Conservation (phyloP, 106 monocot species). For the Posidonia australis region DNA sequence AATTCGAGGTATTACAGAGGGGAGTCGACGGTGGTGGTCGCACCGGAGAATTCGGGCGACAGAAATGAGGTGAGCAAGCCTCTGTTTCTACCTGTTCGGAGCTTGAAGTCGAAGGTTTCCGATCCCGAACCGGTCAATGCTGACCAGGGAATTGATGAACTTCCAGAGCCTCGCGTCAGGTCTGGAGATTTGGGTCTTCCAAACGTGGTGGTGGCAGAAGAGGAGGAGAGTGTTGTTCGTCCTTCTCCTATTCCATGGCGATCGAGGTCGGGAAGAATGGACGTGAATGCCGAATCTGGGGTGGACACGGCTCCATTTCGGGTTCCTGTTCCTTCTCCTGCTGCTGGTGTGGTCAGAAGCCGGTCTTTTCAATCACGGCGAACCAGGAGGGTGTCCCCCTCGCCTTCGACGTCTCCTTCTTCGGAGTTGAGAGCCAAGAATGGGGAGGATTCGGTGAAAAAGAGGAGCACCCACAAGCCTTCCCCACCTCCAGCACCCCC, state of each 20-base stretch:
- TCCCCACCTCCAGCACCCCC: slow-evolving; percentile 45
- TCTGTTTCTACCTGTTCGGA: slow-evolving; percentile 15
- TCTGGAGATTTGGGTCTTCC: too few species aligned
- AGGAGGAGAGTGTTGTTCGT: slow-evolving; percentile 21
- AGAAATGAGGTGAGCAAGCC: slow-evolving; percentile 5
- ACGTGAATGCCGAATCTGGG: slow-evolving; percentile 11
- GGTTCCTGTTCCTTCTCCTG: slow-evolving; percentile 12
- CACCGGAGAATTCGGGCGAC: slow-evolving; percentile 10
- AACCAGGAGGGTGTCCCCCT: background rate
- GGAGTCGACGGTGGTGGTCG: slow-evolving; percentile 24
- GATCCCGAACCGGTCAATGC: slow-evolving; percentile 6
- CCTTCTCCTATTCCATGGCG: slow-evolving; percentile 81
- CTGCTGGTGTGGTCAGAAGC: slow-evolving; percentile 1
- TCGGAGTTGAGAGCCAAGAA: slow-evolving; percentile 17
- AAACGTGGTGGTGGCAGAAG: background rate
- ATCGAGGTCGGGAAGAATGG: slow-evolving; percentile 39
- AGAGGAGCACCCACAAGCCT: slow-evolving; percentile 29
- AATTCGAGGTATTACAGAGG: slow-evolving; percentile 33
- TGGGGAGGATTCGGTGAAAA: slow-evolving; percentile 27
- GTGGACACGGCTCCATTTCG: background rate
- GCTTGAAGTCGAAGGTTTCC: background rate
- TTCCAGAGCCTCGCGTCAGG: too few species aligned
- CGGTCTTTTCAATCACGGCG: background rate
- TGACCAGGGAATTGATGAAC: background rate
- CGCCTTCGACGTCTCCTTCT: slow-evolving; percentile 12